Evolutionary conservation across 805 yeast genomes (phyloP).

Genomic region (Teunomyces cretensis): DNA sequence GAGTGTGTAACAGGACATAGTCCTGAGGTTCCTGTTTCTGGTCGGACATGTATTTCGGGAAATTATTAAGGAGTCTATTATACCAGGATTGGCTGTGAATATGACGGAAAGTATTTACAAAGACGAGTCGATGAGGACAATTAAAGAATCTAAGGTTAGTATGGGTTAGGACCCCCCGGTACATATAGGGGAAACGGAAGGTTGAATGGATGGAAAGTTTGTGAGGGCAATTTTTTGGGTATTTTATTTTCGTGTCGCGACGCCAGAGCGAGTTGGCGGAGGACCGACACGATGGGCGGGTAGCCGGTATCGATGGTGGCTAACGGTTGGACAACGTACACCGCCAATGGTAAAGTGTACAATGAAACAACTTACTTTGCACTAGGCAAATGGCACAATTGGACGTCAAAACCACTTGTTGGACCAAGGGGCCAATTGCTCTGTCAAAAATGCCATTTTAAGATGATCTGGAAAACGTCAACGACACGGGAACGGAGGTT

Average conservation of each 20-base stretch:
- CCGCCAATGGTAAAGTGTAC: too few relatives aligned
- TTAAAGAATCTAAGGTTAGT: slow-evolving; percentile 3
- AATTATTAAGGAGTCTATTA: not conserved
- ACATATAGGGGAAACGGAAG: not conserved
- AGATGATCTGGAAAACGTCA: too few relatives aligned
- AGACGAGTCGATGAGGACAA: slow-evolving; percentile 1
- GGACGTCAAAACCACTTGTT: too few relatives aligned
- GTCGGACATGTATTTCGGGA: slow-evolving; percentile 8
- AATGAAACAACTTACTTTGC: too few relatives aligned
- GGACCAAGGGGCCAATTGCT: too few relatives aligned
- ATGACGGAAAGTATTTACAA: slow-evolving; percentile 4
- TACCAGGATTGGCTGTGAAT: slow-evolving; percentile 4
- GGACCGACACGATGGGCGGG: too few relatives aligned
- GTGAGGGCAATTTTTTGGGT: not conserved
- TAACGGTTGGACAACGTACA: too few relatives aligned
- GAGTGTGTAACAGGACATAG: slow-evolving; percentile 26
- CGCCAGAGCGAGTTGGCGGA: too few relatives aligned
- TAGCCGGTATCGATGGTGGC: too few relatives aligned
- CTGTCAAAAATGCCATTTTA: too few relatives aligned
- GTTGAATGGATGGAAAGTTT: not conserved
- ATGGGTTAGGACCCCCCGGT: not conserved
- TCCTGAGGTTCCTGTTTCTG: slow-evolving; percentile 12
- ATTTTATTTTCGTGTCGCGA: not conserved
- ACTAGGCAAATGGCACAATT: too few relatives aligned
- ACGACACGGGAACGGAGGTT: too few relatives aligned